Evolutionary conservation across 192 early-diverging fungal genomes (phyloP), one percentile per base, ranked within the genome.

Genomic region (Dimargaris verticillata): DNA sequence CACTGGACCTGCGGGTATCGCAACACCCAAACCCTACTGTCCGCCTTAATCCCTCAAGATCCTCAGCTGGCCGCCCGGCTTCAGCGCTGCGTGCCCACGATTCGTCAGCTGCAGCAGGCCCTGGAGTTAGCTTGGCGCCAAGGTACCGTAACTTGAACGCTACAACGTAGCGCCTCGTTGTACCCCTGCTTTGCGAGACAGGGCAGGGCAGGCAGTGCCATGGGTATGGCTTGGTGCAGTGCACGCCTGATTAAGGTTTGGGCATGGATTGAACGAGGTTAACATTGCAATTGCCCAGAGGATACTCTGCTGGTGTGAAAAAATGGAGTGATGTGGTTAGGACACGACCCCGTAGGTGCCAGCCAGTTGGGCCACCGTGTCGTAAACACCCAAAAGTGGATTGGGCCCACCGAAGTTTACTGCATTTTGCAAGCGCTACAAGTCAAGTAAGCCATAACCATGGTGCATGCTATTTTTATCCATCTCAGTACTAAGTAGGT

Each of bases 1-100:
- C 78, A 78, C 5, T 88, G 82, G 83, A 83, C 77, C 3, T 88
- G 86, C 51, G 86, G 83, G 2, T 85, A 88, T 60, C 72, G 83
- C 15, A 88, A 85, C 64, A 72, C 74, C 28, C 83, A 84, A 60
- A 84, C 82, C 78, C 64, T 85, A 3, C 61, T 88, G 26, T 75
- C 77, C 10, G 78, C 74, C 29, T 41, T 82, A 13, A 58, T 68
- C 12, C 28, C 53, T 15, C 33, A 5, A 7, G 7, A 7, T 38
- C 33, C 33, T 7, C 33, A 38, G 33, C 33, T 38, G 33, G 33
- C 33, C 33, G 33, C 33, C 33, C 33, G 7, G 7, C 33, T 38
- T 38, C 33, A 38, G 33, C 33, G 7, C 33, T 7, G 33, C 50
- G 28, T 74, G 17, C 65, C 69, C 26, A 63, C 66, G 15, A 70